Conservation (phyloP, 768 basidiomycete genomes). For the Boletus huronensis region DNA sequence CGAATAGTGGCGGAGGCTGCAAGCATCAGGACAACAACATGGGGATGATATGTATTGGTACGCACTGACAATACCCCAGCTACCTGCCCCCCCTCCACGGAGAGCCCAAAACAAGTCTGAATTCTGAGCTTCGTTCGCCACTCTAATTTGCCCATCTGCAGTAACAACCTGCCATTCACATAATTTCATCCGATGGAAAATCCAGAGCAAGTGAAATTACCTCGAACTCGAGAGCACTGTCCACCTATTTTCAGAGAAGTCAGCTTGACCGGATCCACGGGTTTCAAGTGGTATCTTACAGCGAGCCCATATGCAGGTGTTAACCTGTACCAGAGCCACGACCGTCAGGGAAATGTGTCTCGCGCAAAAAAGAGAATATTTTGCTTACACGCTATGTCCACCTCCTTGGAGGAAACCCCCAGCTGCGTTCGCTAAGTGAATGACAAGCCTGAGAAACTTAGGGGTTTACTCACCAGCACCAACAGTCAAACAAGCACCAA, state of each 20-base stretch:
- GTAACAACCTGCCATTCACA: constrained; percentile 32
- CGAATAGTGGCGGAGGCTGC: constrained; percentile 19
- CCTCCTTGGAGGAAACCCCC: constrained; percentile 52
- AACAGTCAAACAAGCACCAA: constrained; percentile 21
- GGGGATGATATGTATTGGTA: neutral
- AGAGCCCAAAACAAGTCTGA: constrained; percentile 53
- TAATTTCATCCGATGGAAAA: neutral
- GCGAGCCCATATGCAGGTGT: constrained; percentile 43
- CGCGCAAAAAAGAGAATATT: neutral
- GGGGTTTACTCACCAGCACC: constrained; percentile 11
- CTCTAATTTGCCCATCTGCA: constrained; percentile 37
- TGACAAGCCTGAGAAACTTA: neutral
- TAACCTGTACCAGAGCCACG: constrained; percentile 13
- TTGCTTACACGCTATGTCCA: constrained; percentile 37
- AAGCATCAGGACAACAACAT: neutral
- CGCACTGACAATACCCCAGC: constrained; percentile 42
- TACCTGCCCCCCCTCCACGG: constrained; percentile 52
- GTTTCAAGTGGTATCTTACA: constrained; percentile 11
- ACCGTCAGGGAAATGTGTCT: neutral
- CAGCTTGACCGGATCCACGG: neutral
- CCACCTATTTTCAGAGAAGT: constrained; percentile 32
- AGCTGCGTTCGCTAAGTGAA: constrained; percentile 22
- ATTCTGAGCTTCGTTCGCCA: constrained; percentile 40
- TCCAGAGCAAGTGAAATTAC: neutral
- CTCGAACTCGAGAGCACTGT: constrained; percentile 44